Conservation (phyloP, 2,329 filamentous ascomycete species). For the Fusarium sp. region DNA sequence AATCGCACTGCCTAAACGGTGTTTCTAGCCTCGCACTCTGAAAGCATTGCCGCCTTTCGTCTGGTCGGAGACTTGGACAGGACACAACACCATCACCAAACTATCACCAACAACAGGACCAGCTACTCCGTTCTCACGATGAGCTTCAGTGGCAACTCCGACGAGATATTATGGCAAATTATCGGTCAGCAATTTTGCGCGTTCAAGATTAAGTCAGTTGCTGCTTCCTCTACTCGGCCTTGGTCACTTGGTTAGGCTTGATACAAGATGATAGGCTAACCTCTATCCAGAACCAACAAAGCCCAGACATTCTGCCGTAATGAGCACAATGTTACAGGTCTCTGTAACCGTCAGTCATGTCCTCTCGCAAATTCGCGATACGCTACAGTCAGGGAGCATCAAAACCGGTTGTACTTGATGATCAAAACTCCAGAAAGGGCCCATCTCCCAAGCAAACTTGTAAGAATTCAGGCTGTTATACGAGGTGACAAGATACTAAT, state of each 20-base stretch:
- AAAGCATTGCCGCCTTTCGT: background rate
- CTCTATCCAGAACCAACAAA: slow-evolving; percentile 73
- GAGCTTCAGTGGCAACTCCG: background rate
- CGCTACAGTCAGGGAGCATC: background rate
- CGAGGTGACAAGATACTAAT: background rate
- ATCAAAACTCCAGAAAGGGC: background rate
- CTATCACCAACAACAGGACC: background rate
- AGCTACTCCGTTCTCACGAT: slow-evolving; percentile 54
- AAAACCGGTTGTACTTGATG: background rate
- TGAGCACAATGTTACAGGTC: slow-evolving; percentile 85
- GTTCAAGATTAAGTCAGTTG: slow-evolving; percentile 86
- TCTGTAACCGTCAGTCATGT: slow-evolving; percentile 88
- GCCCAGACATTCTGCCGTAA: slow-evolving; percentile 95
- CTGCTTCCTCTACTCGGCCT: background rate
- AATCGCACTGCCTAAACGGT: background rate
- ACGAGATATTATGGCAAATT: slow-evolving; percentile 94
- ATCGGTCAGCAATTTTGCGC: slow-evolving; percentile 96
- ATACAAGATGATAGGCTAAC: slow-evolving; percentile 40
- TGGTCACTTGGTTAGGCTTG: background rate
- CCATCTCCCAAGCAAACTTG: background rate
- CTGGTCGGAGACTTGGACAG: background rate
- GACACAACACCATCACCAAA: background rate
- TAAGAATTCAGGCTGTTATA: background rate
- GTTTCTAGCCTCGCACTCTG: too few relatives aligned
- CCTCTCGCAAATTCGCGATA: slow-evolving; percentile 80